A percentile compares a stretch with the other conserved stretches of the same genome.
Conservation (phyloP, 371 early-diverging fungal species). For the Rhizopus sp. region DNA sequence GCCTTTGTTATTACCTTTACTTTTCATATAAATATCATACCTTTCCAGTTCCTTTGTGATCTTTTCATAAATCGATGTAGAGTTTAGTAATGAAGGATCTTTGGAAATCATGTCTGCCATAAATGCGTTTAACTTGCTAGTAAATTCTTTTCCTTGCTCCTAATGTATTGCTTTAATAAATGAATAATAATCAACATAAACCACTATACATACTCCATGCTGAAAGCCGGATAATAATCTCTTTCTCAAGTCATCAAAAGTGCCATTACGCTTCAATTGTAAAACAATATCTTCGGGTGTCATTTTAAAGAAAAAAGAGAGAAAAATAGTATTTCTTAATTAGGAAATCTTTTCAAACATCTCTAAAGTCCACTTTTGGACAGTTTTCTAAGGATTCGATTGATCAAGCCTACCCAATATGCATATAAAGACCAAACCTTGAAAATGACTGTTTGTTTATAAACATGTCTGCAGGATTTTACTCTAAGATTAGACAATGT, state of each 20-base stretch:
- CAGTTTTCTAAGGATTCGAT: too few species aligned
- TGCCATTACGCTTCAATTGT: slow-evolving; percentile 45
- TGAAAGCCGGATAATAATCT: slow-evolving; percentile 39
- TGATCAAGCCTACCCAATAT: too few species aligned
- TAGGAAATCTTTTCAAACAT: too few species aligned
- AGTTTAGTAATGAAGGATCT: slow-evolving; percentile 34
- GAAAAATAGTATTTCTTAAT: background rate
- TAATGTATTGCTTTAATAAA: slow-evolving; percentile 8
- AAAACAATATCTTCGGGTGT: slow-evolving; percentile 45
- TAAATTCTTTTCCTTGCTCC: slow-evolving; percentile 30
- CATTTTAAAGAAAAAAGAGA: slow-evolving; percentile 19
- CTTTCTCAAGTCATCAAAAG: slow-evolving; percentile 45
- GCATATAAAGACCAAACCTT: too few species aligned
- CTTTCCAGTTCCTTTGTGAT: slow-evolving; percentile 36
- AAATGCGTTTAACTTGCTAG: slow-evolving; percentile 25
- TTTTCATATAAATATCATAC: slow-evolving; percentile 13
- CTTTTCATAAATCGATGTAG: slow-evolving; percentile 24
- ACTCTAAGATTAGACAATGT: too few species aligned
- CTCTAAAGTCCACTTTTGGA: too few species aligned
- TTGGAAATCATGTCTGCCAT: slow-evolving; percentile 36
- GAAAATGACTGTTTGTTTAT: too few species aligned
- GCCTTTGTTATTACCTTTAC: background rate
- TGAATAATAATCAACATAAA: background rate
- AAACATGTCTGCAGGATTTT: too few species aligned
- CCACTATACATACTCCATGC: slow-evolving; percentile 18